Percentiles rank a stretch among this genome's conserved stretches.
These are phyloP conservation scores for Inga laurina DNA, from an alignment of 306 rosid species.

Conservation along the genomic window DNA sequence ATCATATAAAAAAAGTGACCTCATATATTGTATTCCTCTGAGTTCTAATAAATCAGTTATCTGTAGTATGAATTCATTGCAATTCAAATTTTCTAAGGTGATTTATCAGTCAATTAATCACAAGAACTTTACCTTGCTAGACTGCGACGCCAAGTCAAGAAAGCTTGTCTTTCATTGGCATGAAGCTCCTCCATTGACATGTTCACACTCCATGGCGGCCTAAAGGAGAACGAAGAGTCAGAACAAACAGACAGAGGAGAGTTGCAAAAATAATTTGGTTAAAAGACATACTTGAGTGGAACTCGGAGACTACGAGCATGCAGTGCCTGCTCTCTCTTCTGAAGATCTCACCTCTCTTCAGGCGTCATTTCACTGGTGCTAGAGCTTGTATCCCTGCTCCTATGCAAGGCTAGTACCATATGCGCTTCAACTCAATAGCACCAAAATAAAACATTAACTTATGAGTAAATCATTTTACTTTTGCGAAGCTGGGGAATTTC, in stretches of 20 bases:
- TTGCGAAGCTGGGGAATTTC: not conserved
- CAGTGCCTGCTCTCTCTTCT: slow-evolving; percentile 71
- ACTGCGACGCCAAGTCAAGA: slow-evolving; percentile 85
- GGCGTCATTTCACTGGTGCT: slow-evolving; percentile 42
- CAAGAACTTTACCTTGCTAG: slow-evolving; percentile 60
- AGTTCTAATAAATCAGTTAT: not conserved
- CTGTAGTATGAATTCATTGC: not conserved
- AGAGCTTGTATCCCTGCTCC: slow-evolving; percentile 60
- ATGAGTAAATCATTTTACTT: not conserved
- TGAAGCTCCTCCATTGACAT: slow-evolving; percentile 92
- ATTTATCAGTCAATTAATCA: not conserved
- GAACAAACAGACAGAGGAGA: not conserved
- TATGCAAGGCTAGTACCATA: not conserved
- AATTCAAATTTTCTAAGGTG: not conserved
- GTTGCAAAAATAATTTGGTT: not conserved
- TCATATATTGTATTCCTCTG: not conserved
- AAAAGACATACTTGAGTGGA: slow-evolving; percentile 62
- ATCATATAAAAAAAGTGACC: not conserved
- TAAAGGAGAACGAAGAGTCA: slow-evolving; percentile 29
- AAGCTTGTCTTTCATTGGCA: slow-evolving; percentile 70
- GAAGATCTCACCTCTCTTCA: slow-evolving; percentile 64
- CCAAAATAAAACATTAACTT: not conserved
- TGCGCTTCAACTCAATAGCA: not conserved
- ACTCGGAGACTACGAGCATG: slow-evolving; percentile 78
- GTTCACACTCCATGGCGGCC: slow-evolving; percentile 75